Percentiles rank a stretch among this genome's conserved stretches.
Conservation (phyloP, 1,139 yeast species). For the Lodderomyces theae region DNA sequence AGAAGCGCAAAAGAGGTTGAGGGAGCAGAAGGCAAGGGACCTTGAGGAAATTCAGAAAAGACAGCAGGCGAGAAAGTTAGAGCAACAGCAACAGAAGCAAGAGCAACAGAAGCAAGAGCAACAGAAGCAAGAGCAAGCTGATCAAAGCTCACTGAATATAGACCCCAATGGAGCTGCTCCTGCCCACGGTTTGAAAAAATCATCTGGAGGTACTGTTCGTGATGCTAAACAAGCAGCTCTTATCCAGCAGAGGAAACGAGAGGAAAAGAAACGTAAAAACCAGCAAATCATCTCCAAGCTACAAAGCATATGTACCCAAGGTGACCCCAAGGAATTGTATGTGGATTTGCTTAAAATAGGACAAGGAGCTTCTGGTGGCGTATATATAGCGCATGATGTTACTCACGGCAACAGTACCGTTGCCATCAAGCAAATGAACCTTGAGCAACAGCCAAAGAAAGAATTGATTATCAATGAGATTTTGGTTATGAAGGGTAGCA, state of each 20-base stretch:
- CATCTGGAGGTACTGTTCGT: constrained; percentile 35
- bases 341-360: constrained; percentile 79
- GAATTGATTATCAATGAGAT: constrained; percentile 93
- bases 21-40: constrained; percentile 13
- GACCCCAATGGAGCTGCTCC: constrained; percentile 3
- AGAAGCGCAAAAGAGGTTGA: constrained; percentile 14
- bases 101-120: constrained; percentile 13
- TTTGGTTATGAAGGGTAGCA: constrained; percentile 88
- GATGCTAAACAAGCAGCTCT: constrained; percentile 58
- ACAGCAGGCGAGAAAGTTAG: constrained; percentile 14
- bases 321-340: constrained; percentile 80
- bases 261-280: constrained; percentile 66
- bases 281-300: constrained; percentile 69
- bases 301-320: constrained; percentile 75
- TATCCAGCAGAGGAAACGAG: constrained; percentile 67
- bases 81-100: constrained; percentile 12
- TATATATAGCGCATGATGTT: constrained; percentile 78
- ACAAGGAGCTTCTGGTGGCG: constrained; percentile 98
- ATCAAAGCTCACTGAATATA: constrained; percentile 4
- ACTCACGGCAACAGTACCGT: constrained; percentile 60
- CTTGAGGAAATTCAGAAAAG: constrained; percentile 9
- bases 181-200: constrained; percentile 5
- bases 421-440: constrained; percentile 93
- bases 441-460: constrained; percentile 91
- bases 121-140: constrained; percentile 12